Conservation (phyloP, 1,139 yeast genomes). For the Maudiozyma humilis region DNA sequence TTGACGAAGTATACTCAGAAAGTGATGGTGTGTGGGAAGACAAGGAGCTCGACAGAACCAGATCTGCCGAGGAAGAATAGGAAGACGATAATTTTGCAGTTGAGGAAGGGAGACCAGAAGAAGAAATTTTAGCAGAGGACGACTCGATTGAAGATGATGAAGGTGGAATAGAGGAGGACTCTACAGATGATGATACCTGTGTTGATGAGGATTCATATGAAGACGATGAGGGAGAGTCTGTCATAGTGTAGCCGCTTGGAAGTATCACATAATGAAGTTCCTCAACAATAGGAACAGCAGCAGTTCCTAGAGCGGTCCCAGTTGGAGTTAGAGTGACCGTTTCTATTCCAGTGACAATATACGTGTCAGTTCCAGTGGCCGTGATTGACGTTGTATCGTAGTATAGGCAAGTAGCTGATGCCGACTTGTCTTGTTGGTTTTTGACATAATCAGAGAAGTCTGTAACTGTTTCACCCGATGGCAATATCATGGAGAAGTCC, state of each 20-base stretch:
- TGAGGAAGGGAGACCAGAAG: too few relatives aligned
- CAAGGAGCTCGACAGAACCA: too few relatives aligned
- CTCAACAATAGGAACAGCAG: neutral
- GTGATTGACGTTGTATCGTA: neutral
- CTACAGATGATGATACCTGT: neutral
- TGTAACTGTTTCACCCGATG: neutral
- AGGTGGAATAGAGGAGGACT: neutral
- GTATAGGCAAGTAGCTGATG: neutral
- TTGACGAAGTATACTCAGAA: neutral
- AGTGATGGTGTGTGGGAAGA: too few relatives aligned
- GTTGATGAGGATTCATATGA: too few relatives aligned
- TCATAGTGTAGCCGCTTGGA: too few relatives aligned
- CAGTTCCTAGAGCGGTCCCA: neutral
- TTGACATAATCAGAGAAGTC: neutral
- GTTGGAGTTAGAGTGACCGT: neutral
- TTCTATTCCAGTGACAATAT: neutral
- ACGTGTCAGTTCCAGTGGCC: neutral
- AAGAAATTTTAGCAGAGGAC: neutral
- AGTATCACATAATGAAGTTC: neutral
- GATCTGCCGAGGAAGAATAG: neutral
- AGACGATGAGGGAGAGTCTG: too few relatives aligned
- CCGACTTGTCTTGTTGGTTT: neutral
- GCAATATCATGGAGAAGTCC: neutral
- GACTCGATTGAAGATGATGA: neutral
- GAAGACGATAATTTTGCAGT: neutral